Base-by-base conservation (phyloP, 2,329 filamentous ascomycete species). In the Cladorrhinum sp. region DNA sequence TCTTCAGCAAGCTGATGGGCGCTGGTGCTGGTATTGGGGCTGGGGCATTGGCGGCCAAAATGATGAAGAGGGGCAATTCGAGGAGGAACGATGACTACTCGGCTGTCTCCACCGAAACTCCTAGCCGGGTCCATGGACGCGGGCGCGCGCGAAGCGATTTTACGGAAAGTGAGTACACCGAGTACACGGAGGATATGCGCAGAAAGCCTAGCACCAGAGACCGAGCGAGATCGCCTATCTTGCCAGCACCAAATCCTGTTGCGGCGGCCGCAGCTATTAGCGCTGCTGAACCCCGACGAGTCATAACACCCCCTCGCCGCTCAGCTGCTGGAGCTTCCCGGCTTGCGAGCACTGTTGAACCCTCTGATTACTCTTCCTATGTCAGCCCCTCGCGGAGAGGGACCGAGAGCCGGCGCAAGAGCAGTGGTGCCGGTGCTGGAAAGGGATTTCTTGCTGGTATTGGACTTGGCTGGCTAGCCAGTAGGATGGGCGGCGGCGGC, bases 401-500 rank as follows among this genome's bases (percentile, higher is more conserved):
- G 24, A 69, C 76, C 12, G 78, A 78, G 7, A 78, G 77, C 12
- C 74, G 64, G 6, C 75, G 79, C 59, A 74, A 65, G 32, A 70
- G 67, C 58, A 76, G 73, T 12, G 80, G 82, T 63, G 79, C 36
- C 9, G 53, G 79, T 0, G 73, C 80, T n/a, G 81, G 79, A 22
- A 85, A 88, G 65, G 83, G 83, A 1, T 67, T 85, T 13, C 69
- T 87, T 54, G 86, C 83, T 8, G 79, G 86, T 1, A 74, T 91
- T 24, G 88, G 88, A 1, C 77, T 89, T 32, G 89, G 88, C 8
- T 90, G 88, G 77, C 76, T 92, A 52, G 83, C 84, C 6, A 49
- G 38, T 49, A 87, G 83, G 75, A 84, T 85, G 71, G 80, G 89
- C 38, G 53, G 53, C 38, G 24, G n/a, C 72, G 84, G 82, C 66